Evolutionary conservation across 257 asterid species (phyloP), one percentile per base, ranked within the genome.

Genomic region (Oldenlandia corymbosa): DNA sequence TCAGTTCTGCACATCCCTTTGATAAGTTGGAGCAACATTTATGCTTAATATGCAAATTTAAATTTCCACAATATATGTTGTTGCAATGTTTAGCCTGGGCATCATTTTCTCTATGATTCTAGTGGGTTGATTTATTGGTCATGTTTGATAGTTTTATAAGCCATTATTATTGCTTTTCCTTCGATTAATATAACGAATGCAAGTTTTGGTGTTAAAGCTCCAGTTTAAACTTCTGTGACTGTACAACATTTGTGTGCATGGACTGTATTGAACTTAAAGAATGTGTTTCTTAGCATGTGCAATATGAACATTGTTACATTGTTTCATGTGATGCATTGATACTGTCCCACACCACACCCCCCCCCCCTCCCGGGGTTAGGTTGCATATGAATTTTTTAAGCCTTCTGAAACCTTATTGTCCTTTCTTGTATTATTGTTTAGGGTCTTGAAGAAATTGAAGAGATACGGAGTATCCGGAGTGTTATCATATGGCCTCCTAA

Each of bases 401-500:
- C 7, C 9, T 24, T 27, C 54, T 71, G 42, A 71, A 61, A 55
- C 76, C 73, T 71, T 62, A 72, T 68, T 65, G 37, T 68, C 63
- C 68, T 67, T 47, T 73, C 27, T 43, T 69, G 50, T 32, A 73
- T 70, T 27, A 67, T 32, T 51, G 81, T 62, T 62, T 82, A 89
- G 96, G 85, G 68, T 79, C 65, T 63, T 88, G 76, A 67, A 54
- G 74, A 80, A 64, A 75, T 71, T 91, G 85, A 88, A 83, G 86
- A 86, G 90, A 77, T 91, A 83, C 55, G 98, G 96, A 10, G 57
- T 78, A 71, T 75, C 95, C 2, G 98, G 98, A 64, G 77, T 88
- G 71, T 80, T 91, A 78, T 82, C 98, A 39, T 91, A 91, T 62
- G 98, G 98, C 60, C 76, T 91, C 53, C 85, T 91, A 45, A 91